Conservation (phyloP, 495 filamentous ascomycete species). For the Penicillium tannophilum region DNA sequence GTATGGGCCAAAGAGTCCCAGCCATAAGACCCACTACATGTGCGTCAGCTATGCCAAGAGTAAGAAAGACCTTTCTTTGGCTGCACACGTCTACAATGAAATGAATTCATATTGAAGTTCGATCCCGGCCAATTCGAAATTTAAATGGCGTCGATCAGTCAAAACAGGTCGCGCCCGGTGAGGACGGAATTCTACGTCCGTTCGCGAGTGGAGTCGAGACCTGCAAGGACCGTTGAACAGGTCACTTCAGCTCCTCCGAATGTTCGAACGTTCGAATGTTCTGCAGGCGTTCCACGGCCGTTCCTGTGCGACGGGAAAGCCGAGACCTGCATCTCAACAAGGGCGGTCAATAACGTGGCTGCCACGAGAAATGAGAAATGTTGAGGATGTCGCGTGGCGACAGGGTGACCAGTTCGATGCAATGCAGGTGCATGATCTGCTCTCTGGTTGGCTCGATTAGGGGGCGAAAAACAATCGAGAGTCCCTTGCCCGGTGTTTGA, state of each 20-base stretch:
- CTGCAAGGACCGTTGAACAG: neutral
- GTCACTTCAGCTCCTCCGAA: conserved; percentile 6
- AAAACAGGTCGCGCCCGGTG: neutral
- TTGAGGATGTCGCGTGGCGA: conserved; percentile 16
- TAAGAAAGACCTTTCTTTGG: neutral
- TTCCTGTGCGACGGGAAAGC: conserved; percentile 15
- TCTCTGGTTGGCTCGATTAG: conserved; percentile 16
- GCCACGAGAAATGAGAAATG: conserved; percentile 38
- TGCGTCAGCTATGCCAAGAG: conserved; percentile 5
- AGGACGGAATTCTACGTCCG: neutral
- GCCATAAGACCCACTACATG: conserved; percentile 1
- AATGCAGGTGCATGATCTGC: conserved; percentile 7
- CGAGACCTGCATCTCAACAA: conserved; percentile 12
- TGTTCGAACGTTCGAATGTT: conserved; percentile 18
- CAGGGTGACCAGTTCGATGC: conserved; percentile 20
- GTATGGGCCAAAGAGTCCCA: conserved; percentile 7
- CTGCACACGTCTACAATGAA: neutral
- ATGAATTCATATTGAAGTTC: neutral
- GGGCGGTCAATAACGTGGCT: conserved; percentile 42
- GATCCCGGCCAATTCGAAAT: neutral
- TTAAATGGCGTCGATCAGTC: neutral
- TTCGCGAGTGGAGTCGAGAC: neutral
- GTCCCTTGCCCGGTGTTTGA: neutral
- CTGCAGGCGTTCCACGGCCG: conserved; percentile 22
- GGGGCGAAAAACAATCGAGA: conserved; percentile 3